These are phyloP conservation scores for Fusarium verticillioides DNA, from an alignment of 2,329 filamentous ascomycete species.

Conservation along the genomic window DNA sequence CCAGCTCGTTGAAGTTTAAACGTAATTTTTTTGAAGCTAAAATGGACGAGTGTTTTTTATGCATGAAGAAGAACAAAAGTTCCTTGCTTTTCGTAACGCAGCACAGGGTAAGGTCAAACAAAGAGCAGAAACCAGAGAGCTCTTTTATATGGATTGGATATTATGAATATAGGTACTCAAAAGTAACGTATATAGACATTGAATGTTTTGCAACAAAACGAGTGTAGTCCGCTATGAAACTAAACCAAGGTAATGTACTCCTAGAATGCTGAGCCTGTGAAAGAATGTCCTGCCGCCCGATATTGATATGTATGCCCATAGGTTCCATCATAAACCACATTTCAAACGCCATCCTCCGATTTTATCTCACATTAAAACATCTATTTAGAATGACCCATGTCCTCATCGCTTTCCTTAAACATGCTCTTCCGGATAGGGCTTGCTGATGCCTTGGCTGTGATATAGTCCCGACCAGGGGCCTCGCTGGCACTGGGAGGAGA, in stretches of 20 bases:
- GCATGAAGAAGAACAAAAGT: neutral
- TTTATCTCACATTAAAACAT: neutral
- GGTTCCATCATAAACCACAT: neutral
- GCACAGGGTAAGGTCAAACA: no score
- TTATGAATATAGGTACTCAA: constrained; percentile 23
- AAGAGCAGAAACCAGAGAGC: neutral
- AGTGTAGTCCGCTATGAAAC: constrained; percentile 17
- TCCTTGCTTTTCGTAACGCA: neutral
- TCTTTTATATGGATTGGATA: neutral
- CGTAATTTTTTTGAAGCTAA: no score
- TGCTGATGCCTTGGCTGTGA: constrained; percentile 40
- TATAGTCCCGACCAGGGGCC: constrained; percentile 42
- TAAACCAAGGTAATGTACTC: constrained; percentile 10
- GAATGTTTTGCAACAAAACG: constrained; percentile 22
- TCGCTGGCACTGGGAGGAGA: constrained; percentile 48
- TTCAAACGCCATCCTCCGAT: constrained; percentile 33
- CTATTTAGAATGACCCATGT: constrained; percentile 47
- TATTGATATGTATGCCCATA: constrained; percentile 1
- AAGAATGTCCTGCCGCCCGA: constrained; percentile 31
- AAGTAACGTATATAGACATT: constrained; percentile 30
- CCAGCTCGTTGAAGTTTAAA: constrained; percentile 64
- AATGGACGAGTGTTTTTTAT: neutral
- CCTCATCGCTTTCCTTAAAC: constrained; percentile 56
- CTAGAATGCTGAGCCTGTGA: constrained; percentile 16
- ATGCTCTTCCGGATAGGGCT: constrained; percentile 53